phyloP scores from a whole-genome alignment of 1,139 yeast genomes.

The Yamadazyma mexicana region DNA sequence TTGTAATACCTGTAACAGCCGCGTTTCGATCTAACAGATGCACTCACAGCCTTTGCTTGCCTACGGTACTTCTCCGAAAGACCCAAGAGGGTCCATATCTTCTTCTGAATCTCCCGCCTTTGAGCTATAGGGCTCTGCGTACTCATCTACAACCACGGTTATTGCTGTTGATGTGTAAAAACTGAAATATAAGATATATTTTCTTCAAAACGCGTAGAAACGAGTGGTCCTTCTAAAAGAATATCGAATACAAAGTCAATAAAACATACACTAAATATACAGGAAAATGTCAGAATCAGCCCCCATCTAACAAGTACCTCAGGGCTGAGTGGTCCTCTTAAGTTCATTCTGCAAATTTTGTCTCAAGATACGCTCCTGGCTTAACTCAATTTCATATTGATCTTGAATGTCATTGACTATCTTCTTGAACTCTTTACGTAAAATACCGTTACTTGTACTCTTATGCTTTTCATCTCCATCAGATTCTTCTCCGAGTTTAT shows the following conservation, averaged over 20 bases:
- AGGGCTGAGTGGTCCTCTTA: neutral
- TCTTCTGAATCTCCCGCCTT: neutral
- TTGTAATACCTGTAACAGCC: slow-evolving; percentile 31
- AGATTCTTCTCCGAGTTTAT: slow-evolving; percentile 39
- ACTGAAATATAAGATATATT: no score
- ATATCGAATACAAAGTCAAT: no score
- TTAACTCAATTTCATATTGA: slow-evolving; percentile 58
- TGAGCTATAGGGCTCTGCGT: neutral
- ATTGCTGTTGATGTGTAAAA: no score
- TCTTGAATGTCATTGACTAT: slow-evolving; percentile 64
- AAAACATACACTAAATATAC: slow-evolving; percentile 2
- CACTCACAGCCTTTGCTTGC: slow-evolving; percentile 26
- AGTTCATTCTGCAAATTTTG: slow-evolving; percentile 10
- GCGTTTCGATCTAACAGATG: slow-evolving; percentile 5
- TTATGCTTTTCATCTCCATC: slow-evolving; percentile 22
- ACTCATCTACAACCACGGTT: neutral
- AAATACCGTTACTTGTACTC: slow-evolving; percentile 41
- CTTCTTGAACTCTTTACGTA: slow-evolving; percentile 71
- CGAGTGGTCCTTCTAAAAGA: no score
- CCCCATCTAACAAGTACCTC: neutral
- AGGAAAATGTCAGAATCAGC: neutral
- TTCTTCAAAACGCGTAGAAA: neutral
- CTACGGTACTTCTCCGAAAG: slow-evolving; percentile 23
- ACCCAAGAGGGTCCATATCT: neutral
- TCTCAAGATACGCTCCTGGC: slow-evolving; percentile 45